A percentile compares a stretch with the other conserved stretches of the same genome.
Evolutionary conservation across 441 rosid species (phyloP).

Genomic region (Pelargonium myrrhifolium): DNA sequence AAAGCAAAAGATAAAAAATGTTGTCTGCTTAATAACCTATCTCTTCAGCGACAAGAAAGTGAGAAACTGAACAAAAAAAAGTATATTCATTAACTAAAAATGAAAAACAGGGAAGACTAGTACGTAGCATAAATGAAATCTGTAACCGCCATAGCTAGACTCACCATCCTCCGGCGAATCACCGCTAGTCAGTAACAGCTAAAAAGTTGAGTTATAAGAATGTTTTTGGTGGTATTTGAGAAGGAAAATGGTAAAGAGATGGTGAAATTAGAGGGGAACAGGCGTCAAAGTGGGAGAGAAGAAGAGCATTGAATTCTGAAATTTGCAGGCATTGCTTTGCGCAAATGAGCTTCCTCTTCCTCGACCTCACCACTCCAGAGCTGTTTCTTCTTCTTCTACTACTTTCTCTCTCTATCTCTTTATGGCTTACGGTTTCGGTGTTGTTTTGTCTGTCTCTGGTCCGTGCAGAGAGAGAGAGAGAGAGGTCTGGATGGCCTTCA

Average conservation of each 20-base stretch:
- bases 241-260: not conserved
- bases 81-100: not conserved
- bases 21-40: no score
- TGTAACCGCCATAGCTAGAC: no score
- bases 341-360: constrained; percentile 22
- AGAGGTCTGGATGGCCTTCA: no score
- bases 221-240: not conserved
- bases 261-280: no score
- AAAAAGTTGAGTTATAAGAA: not conserved
- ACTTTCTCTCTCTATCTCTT: not conserved
- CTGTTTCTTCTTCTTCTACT: not conserved
- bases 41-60: not conserved
- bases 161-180: no score
- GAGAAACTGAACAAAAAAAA: constrained; percentile 5
- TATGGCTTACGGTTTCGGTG: constrained; percentile 1
- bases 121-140: no score
- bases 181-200: no score
- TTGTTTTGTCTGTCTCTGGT: not conserved
- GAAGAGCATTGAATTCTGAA: constrained; percentile 35
- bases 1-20: not conserved
- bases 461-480: not conserved
- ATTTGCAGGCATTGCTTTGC: constrained; percentile 40
- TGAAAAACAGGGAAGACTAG: no score
- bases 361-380: not conserved
- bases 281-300: constrained; percentile 17